Evolutionary conservation across 1,284 basidiomycete species (phyloP).

Genomic region (Trichosporon asahii): DNA sequence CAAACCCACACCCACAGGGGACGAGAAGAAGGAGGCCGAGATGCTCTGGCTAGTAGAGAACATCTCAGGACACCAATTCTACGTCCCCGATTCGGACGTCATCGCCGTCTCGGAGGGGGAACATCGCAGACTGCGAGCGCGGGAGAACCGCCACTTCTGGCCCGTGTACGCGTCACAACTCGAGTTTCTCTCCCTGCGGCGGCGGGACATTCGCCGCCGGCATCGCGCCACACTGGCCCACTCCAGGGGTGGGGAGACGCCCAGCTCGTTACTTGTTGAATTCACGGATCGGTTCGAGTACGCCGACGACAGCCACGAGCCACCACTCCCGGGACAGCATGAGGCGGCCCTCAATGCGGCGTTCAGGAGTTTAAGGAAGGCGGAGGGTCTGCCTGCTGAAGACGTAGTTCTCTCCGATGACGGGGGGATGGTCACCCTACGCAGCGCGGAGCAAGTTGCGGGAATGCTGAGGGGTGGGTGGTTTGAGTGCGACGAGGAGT

Average conservation of each 20-base stretch:
- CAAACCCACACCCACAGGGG: neutral
- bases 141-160: neutral
- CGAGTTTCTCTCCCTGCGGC: neutral
- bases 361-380: neutral
- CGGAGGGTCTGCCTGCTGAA: neutral
- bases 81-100: neutral
- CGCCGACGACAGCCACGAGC: neutral
- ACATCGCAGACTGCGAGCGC: neutral
- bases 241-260: neutral
- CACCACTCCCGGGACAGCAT: neutral
- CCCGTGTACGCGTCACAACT: neutral
- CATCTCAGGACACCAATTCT: constrained; percentile 1
- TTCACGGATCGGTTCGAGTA: neutral
- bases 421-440: neutral
- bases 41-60: constrained; percentile 2
- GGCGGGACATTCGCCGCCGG: neutral
- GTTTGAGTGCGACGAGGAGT: constrained; percentile 9
- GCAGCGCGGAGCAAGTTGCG: neutral
- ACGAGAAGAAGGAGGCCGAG: neutral
- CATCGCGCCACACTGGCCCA: neutral
- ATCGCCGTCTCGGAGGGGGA: neutral
- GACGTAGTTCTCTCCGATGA: neutral
- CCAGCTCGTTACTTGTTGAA: neutral
- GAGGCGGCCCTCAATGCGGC: neutral
- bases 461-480: neutral